phyloP scores from a whole-genome alignment of 2,329 filamentous ascomycete genomes.

The Colletotrichum sp. region DNA sequence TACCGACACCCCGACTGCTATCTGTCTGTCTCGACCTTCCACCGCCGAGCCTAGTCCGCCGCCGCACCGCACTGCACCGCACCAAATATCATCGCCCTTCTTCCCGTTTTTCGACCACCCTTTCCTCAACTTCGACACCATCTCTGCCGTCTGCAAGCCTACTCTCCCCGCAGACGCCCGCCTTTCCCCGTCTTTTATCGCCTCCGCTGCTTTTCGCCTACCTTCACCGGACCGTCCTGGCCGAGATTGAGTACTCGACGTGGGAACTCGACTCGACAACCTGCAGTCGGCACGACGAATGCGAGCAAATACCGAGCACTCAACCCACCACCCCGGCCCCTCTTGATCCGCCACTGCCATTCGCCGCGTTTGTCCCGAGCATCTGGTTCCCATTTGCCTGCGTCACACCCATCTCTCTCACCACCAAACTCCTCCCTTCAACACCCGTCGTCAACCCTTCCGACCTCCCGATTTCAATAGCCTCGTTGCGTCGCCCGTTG shows the following conservation, averaged over 20 bases:
- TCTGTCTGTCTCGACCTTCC: not conserved
- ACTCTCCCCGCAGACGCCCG: not conserved
- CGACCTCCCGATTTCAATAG: not conserved
- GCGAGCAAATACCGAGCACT: slow-evolving; percentile 9
- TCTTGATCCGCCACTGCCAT: slow-evolving; percentile 11
- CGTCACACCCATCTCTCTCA: slow-evolving; percentile 11
- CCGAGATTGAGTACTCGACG: not conserved
- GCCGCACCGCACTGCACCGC: not conserved
- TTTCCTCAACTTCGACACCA: not conserved
- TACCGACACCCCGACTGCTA: not conserved
- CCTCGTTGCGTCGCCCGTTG: not conserved
- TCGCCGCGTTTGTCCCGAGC: slow-evolving; percentile 17
- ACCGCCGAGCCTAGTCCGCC: not conserved
- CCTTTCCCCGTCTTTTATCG: not conserved
- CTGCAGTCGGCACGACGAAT: slow-evolving; percentile 1
- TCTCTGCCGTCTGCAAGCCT: not conserved
- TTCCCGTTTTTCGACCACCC: not conserved
- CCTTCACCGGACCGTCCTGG: not conserved
- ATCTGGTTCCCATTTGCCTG: slow-evolving; percentile 14
- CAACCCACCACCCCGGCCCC: slow-evolving; percentile 4
- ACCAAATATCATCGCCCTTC: not conserved
- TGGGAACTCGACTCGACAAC: not conserved
- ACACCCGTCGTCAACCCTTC: not conserved
- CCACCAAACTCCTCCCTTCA: not conserved
- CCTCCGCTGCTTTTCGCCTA: not conserved